Evolutionary conservation across 2,329 filamentous ascomycete genomes (phyloP), one percentile per base, ranked within the genome.

Genomic region (Biscogniauxia mediterranea): DNA sequence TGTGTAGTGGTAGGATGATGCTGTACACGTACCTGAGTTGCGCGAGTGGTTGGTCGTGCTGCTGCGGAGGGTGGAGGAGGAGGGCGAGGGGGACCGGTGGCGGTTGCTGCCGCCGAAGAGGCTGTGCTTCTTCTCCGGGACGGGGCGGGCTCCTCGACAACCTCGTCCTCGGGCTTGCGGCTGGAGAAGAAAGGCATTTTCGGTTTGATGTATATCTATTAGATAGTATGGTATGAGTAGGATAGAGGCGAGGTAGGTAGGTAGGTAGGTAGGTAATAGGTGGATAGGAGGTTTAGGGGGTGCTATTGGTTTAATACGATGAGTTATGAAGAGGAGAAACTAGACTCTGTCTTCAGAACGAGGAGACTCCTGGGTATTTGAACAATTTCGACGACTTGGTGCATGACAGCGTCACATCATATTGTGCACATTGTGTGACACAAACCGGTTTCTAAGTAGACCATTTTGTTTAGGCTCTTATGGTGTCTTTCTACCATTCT

Each of bases 111-210:
- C 78, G 71, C 78, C 78, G 49, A 73, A 68, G 53, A 81, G 73
- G 56, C 79, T 70, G 9, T 74, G 73, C 52, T 77, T 79, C 67
- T 72, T 73, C 61, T 73, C 71, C 5, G 61, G 85, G 80, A 62
- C 84, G 69, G 1, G 84, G 70, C 87, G 81, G 25, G 72, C 61
- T 74, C 68, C 60, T 72, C 64, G 56, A 89, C 74, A 64, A 70
- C 67, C 52, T 73, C 68, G 8, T 71, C 68, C 28, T 73, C 70
- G 38, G 69, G 61, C 57, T 69, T 68, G 59, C 70, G 71, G 67
- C 66, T 71, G 54, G 68, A 71, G 65, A 74, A 75, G 54, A 74
- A 62, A 61, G 72, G 71, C 73, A 74, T 74, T 20, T 55, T 57
- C 59, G n/a, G 19, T 26, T 59, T 28, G 28, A 21, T 2, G 26